Conservation (phyloP, 768 basidiomycete species). For the Tylopilus intermedius region DNA sequence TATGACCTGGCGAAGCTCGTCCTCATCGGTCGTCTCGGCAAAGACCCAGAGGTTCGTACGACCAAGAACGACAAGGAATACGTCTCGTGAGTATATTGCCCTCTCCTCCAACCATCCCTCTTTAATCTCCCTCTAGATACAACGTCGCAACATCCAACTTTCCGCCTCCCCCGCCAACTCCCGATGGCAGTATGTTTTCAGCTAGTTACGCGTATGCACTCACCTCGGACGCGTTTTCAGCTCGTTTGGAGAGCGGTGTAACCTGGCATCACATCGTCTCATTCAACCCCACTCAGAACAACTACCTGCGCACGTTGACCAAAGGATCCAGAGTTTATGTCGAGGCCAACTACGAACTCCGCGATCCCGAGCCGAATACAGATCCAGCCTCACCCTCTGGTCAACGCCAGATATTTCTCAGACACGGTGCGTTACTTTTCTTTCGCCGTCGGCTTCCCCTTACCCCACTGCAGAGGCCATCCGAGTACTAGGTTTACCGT, state of each 20-base stretch:
- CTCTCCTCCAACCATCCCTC: background rate
- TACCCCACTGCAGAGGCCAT: slow-evolving; percentile 43
- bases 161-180: slow-evolving; percentile 50
- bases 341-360: slow-evolving; percentile 72
- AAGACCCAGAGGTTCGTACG: slow-evolving; percentile 62
- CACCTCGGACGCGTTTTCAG: slow-evolving; percentile 31
- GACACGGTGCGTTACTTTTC: slow-evolving; percentile 53
- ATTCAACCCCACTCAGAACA: slow-evolving; percentile 58
- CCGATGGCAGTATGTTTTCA: slow-evolving; percentile 53
- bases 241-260: slow-evolving; percentile 45
- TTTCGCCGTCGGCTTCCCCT: background rate
- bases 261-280: slow-evolving; percentile 78
- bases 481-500: slow-evolving; percentile 41
- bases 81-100: slow-evolving; percentile 48
- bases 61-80: slow-evolving; percentile 78
- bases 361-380: slow-evolving; percentile 62
- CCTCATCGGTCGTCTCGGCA: slow-evolving; percentile 70
- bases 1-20: slow-evolving; percentile 70
- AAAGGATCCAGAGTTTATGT: slow-evolving; percentile 78
- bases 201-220: slow-evolving; percentile 1
- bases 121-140: slow-evolving; percentile 46
- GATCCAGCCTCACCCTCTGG: slow-evolving; percentile 64
- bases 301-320: slow-evolving; percentile 56
- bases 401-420: slow-evolving; percentile 78
- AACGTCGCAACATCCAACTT: slow-evolving; percentile 69